Evolutionary conservation across 371 early-diverging fungal species (phyloP), one percentile per base, ranked within the genome.

Genomic region (Cokeromyces recurvatus): DNA sequence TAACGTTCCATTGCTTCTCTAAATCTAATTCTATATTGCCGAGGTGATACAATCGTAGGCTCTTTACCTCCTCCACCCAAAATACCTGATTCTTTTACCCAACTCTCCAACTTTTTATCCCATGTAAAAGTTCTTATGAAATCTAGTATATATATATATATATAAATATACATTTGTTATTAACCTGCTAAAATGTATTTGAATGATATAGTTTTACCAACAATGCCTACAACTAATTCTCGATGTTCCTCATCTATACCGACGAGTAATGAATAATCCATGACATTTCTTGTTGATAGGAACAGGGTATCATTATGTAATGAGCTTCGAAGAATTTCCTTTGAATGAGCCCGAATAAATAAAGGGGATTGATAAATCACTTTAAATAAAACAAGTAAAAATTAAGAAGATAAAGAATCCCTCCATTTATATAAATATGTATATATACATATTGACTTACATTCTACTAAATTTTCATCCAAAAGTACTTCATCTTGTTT

Each of bases 121-220:
- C 96, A 96, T 0, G 97, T 97, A 59, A 91, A 97, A 0, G 95
- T 91, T 25, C 97, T 83, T 42, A 97, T 95, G 64, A 92, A 96
- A 61, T 97, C 97, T 81, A 37, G 15, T n/a, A 16, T 5, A 36
- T 38, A 32, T 22, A 32, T 15, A 7, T 32, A 24, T 20, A 31
- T 24, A n/a, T n/a, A n/a, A n/a, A n/a, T 44, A 19, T 38, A 42
- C 77, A n/a, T n/a, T n/a, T n/a, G n/a, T n/a, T n/a, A n/a, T n/a
- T n/a, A n/a, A n/a, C n/a, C n/a, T n/a, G n/a, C n/a, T n/a, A n/a
- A n/a, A n/a, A n/a, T n/a, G n/a, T n/a, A n/a, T n/a, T n/a, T n/a
- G n/a, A n/a, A n/a, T n/a, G n/a, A n/a, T n/a, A n/a, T n/a, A n/a
- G n/a, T n/a, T 4, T 57, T 75, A 88, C 89, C 89, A 29, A 97